Percentiles rank a stretch among this genome's conserved stretches.
Evolutionary conservation across 176 grass and related monocot genomes (phyloP).

Genomic region (Musa troglodytarum): DNA sequence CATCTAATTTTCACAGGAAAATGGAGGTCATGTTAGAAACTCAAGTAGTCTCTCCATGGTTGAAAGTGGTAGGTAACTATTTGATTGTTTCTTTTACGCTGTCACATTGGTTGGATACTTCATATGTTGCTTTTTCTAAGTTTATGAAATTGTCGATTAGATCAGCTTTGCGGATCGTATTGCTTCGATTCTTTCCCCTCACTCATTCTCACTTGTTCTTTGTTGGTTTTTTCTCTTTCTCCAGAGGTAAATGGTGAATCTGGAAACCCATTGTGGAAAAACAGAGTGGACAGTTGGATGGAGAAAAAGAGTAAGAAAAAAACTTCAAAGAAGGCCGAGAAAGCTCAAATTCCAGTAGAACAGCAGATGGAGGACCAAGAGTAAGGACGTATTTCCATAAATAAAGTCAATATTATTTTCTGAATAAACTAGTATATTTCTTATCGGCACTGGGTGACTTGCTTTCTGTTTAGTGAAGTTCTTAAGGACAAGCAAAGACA

Average conservation of each 20-base stretch:
- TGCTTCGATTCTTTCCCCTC: background rate
- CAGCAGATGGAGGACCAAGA: conserved; percentile 90
- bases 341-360: conserved; percentile 55
- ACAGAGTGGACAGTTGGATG: conserved; percentile 85
- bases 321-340: conserved; percentile 48
- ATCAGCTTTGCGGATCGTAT: background rate
- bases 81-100: background rate
- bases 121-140: too few species aligned
- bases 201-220: conserved; percentile 5
- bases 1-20: conserved; percentile 36
- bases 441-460: background rate
- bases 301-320: conserved; percentile 88
- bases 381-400: conserved; percentile 38
- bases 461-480: background rate
- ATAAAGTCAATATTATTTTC: conserved; percentile 19
- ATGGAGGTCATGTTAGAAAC: conserved; percentile 62
- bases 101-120: background rate
- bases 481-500: background rate
- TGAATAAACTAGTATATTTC: background rate
- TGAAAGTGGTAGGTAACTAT: conserved; percentile 49
- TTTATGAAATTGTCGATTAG: background rate
- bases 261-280: conserved; percentile 91
- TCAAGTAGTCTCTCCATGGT: conserved; percentile 66
- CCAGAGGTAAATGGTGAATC: conserved; percentile 77
- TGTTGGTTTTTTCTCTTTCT: conserved; percentile 17